phyloP scores from a whole-genome alignment of 2,329 filamentous ascomycete genomes.

The Samsoniella hepiali region DNA sequence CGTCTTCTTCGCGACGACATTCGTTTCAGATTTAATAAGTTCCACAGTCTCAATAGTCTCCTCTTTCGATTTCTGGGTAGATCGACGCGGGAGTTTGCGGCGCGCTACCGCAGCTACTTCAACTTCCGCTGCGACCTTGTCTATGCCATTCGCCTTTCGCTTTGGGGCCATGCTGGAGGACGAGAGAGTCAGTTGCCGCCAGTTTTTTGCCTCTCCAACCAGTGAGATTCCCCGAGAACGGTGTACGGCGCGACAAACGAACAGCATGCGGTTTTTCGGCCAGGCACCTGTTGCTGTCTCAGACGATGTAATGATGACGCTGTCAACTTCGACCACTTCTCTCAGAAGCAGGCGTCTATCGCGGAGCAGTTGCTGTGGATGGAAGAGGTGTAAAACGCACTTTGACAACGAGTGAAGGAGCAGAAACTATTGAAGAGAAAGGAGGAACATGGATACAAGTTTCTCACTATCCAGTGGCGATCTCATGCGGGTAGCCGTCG shows the following conservation, averaged over 20 bases:
- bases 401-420: no score
- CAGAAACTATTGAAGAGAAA: not conserved
- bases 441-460: not conserved
- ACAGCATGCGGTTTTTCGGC: not conserved
- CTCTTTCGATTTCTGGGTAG: not conserved
- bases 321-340: not conserved
- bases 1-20: not conserved
- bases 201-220: not conserved
- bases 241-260: not conserved
- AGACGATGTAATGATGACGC: not conserved
- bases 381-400: not conserved
- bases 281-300: not conserved
- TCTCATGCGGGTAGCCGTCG: not conserved
- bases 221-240: not conserved
- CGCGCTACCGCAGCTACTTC: not conserved
- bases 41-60: not conserved
- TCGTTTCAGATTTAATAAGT: not conserved
- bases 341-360: not conserved
- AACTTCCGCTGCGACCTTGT: not conserved
- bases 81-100: constrained; percentile 8
- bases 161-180: constrained; percentile 4
- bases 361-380: not conserved
- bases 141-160: not conserved
- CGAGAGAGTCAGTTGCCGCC: not conserved
- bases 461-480: not conserved